phyloP scores from a whole-genome alignment of 441 rosid genomes.

The Populus tomentosa region DNA sequence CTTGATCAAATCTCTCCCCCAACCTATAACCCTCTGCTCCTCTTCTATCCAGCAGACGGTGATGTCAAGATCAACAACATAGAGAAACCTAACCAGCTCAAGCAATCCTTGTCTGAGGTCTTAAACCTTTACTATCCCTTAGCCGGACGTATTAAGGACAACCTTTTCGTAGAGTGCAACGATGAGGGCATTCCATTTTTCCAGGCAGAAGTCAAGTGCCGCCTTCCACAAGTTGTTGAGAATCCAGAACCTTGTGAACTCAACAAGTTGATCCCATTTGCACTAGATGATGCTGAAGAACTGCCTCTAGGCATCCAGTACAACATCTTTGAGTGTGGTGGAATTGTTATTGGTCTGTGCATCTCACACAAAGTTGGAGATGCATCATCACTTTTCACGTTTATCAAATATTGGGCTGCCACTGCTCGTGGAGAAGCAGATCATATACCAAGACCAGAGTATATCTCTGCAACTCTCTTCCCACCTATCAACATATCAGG shows the following conservation, averaged over 20 bases:
- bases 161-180: constrained; percentile 10
- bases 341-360: constrained; percentile 26
- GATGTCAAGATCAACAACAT: background rate
- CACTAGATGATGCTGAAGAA: constrained; percentile 14
- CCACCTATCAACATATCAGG: constrained; percentile 21
- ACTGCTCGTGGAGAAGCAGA: constrained; percentile 23
- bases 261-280: constrained; percentile 31
- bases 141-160: constrained; percentile 14
- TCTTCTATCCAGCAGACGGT: constrained; percentile 9
- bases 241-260: constrained; percentile 24
- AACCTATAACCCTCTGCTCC: constrained; percentile 8
- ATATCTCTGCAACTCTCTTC: constrained; percentile 24
- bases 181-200: constrained; percentile 23
- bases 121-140: constrained; percentile 2
- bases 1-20: constrained; percentile 16
- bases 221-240: constrained; percentile 16
- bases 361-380: constrained; percentile 46
- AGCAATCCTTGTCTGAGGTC: constrained; percentile 10
- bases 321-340: constrained; percentile 34
- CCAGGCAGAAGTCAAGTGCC: constrained; percentile 12
- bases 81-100: background rate
- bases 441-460: background rate
- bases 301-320: constrained; percentile 27
- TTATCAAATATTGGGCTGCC: constrained; percentile 36
- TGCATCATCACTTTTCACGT: constrained; percentile 28